Evolutionary conservation across 768 basidiomycete species (phyloP).

Genomic region (Boletus sp.): DNA sequence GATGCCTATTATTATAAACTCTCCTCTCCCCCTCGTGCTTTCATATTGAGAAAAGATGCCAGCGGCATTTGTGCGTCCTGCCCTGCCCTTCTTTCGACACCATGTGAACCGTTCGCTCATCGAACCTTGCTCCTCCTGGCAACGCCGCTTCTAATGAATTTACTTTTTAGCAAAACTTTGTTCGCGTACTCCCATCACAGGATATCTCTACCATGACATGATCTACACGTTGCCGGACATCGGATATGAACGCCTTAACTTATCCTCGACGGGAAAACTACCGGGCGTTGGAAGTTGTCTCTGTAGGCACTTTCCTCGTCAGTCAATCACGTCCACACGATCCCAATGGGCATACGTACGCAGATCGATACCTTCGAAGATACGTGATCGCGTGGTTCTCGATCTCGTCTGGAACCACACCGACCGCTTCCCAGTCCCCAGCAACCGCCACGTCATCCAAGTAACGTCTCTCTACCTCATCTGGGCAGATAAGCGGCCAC

Average conservation of each 20-base stretch:
- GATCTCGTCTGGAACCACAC: conserved; percentile 78
- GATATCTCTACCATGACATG: conserved; percentile 18
- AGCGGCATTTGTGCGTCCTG: conserved; percentile 29
- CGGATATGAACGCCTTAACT: conserved; percentile 33
- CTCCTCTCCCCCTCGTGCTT: conserved; percentile 19
- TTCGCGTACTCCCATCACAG: conserved; percentile 18
- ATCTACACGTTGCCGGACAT: conserved; percentile 26
- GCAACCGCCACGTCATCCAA: conserved; percentile 74
- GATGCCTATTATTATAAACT: conserved; percentile 32
- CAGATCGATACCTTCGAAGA: conserved; percentile 83
- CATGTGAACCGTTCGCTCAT: conserved; percentile 19
- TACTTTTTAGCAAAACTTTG: conserved; percentile 22
- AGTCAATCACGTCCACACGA: conserved; percentile 7
- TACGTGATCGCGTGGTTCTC: conserved; percentile 89
- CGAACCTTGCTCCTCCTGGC: conserved; percentile 26
- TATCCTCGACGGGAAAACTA: conserved; percentile 58
- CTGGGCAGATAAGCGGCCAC: conserved; percentile 92
- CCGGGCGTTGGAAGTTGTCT: conserved; percentile 67
- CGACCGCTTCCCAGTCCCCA: conserved; percentile 83
- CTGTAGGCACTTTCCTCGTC: conserved; percentile 30
- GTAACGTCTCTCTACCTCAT: conserved; percentile 86
- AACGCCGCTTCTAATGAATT: conserved; percentile 29
- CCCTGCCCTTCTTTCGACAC: conserved; percentile 9
- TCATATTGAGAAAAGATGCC: conserved; percentile 9
- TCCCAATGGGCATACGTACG: conserved; percentile 55